Evolutionary conservation across 2,329 filamentous ascomycete genomes (phyloP).

Genomic region (Penicillium sp.): DNA sequence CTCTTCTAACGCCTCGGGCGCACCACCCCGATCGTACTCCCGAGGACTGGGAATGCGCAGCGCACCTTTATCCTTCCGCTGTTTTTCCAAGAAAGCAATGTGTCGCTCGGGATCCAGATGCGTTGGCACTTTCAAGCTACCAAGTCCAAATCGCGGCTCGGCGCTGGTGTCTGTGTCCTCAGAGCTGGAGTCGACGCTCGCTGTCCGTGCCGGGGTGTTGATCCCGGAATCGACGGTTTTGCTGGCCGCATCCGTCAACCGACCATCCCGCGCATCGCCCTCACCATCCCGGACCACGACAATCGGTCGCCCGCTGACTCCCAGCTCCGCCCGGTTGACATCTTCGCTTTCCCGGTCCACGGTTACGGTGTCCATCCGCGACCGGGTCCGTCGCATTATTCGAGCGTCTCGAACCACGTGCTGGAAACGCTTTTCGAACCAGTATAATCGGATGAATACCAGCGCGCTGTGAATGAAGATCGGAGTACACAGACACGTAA

Average conservation of each 20-base stretch:
- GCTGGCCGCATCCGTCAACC: conserved; percentile 17
- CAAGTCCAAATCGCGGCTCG: conserved; percentile 50
- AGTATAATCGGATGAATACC: conserved; percentile 90
- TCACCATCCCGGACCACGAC: conserved; percentile 38
- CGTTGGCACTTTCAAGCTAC: conserved; percentile 55
- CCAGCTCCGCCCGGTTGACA: conserved; percentile 36
- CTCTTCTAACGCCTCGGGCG: conserved; percentile 62
- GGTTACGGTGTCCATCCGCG: conserved; percentile 56
- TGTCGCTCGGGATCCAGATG: conserved; percentile 70
- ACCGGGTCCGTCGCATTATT: conserved; percentile 65
- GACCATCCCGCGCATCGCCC: conserved; percentile 28
- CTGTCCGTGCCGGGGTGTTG: conserved; percentile 23
- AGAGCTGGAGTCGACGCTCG: conserved; percentile 20
- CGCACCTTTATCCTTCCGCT: conserved; percentile 73
- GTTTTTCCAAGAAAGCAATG: conserved; percentile 83
- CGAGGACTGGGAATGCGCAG: conserved; percentile 88
- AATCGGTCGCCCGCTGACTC: conserved; percentile 40
- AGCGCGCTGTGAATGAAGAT: conserved; percentile 83
- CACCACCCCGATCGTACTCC: conserved; percentile 80
- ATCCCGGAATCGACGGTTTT: conserved; percentile 29
- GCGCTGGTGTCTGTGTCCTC: conserved; percentile 14
- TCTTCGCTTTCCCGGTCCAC: conserved; percentile 45
- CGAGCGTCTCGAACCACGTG: conserved; percentile 75
- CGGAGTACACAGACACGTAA: conserved; percentile 74
- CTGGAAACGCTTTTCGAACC: conserved; percentile 97